Conservation (phyloP, 2,329 filamentous ascomycete species). For the Trichoderma hamatum region DNA sequence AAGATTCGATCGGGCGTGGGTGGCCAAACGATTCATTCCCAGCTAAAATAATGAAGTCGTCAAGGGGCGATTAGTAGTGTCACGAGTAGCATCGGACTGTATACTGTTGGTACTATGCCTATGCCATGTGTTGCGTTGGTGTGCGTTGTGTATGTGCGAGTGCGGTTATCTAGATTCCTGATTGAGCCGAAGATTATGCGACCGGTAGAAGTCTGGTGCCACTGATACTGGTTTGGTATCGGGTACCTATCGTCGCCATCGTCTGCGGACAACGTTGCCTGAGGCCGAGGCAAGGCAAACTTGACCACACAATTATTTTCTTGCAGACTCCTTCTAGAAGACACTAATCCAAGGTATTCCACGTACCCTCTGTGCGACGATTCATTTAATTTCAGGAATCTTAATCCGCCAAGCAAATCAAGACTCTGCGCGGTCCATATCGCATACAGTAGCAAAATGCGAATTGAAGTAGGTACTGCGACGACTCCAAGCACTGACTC, state of each 20-base stretch:
- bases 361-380: neutral
- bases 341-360: neutral
- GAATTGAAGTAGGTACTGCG: neutral
- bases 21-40: neutral
- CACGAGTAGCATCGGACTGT: neutral
- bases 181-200: conserved; percentile 13
- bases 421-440: neutral
- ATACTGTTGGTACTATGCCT: neutral
- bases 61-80: neutral
- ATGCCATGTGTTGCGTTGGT: neutral
- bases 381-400: neutral
- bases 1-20: neutral
- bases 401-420: neutral
- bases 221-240: neutral
- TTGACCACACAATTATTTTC: neutral
- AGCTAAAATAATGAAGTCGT: neutral
- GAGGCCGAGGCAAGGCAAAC: neutral
- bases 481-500: neutral
- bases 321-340: neutral
- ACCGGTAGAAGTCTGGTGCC: neutral
- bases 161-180: neutral
- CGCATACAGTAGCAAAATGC: neutral
- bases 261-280: neutral
- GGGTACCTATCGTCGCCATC: neutral
- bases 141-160: neutral